A percentile compares a stretch with the other conserved stretches of the same genome.
phyloP scores from a whole-genome alignment of 257 asterid genomes.

The Nicotiana benthamiana region DNA sequence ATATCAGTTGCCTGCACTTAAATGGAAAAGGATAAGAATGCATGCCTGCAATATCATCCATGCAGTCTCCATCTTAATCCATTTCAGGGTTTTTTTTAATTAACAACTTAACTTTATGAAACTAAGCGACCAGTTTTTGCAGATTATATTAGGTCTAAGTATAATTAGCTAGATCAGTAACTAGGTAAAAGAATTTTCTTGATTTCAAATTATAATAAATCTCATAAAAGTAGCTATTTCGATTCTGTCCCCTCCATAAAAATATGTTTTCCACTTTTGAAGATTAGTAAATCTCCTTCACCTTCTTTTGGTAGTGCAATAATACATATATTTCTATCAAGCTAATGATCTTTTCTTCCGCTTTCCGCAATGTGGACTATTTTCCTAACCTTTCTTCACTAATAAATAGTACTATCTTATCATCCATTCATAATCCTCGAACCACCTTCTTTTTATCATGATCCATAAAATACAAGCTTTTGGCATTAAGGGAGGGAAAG shows the following conservation, averaged over 20 bases:
- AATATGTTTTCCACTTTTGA: background rate
- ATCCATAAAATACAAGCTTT: slow-evolving; percentile 1
- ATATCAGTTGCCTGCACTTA: too few species aligned
- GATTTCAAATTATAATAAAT: background rate
- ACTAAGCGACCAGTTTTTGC: background rate
- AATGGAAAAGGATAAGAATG: background rate
- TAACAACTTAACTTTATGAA: background rate
- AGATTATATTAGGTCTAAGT: background rate
- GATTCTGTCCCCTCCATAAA: background rate
- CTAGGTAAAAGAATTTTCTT: background rate
- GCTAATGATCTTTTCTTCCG: background rate
- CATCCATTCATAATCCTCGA: background rate
- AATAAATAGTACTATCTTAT: background rate
- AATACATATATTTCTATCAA: background rate
- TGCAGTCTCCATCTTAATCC: background rate
- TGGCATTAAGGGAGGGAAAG: background rate
- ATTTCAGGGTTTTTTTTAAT: too few species aligned
- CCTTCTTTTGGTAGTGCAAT: background rate
- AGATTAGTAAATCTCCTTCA: background rate
- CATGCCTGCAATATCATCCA: background rate
- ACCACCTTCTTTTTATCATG: background rate
- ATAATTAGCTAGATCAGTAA: background rate
- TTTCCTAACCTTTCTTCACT: background rate
- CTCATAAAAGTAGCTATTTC: background rate
- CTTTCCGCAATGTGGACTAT: background rate